Percentiles rank a stretch among this genome's conserved stretches.
phyloP scores from a whole-genome alignment of 2,329 filamentous ascomycete species.

The Cordyceps pruinosa region DNA sequence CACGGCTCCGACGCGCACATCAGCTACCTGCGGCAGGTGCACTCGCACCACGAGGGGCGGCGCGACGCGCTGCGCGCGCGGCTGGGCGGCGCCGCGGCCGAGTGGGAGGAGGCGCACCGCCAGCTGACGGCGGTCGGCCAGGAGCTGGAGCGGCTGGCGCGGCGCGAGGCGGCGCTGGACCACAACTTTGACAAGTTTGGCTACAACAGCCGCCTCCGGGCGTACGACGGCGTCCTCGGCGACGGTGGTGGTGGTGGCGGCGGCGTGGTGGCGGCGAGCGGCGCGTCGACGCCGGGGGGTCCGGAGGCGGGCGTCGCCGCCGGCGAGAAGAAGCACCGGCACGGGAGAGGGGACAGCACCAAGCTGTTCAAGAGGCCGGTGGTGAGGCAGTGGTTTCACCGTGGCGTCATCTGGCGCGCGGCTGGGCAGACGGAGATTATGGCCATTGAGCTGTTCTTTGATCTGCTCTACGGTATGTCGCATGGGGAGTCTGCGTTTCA shows the following conservation, averaged over 20 bases:
- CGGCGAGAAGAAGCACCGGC: slow-evolving; percentile 29
- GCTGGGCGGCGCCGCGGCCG: slow-evolving; percentile 44
- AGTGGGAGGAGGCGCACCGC: slow-evolving; percentile 48
- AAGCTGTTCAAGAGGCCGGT: slow-evolving; percentile 53
- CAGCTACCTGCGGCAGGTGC: slow-evolving; percentile 41
- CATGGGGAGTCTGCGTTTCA: background rate
- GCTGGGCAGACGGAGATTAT: slow-evolving; percentile 53
- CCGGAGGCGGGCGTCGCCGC: slow-evolving; percentile 14
- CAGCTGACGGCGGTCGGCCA: slow-evolving; percentile 45
- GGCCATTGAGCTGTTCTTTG: slow-evolving; percentile 58
- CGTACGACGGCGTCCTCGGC: slow-evolving; percentile 27
- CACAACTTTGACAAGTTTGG: slow-evolving; percentile 59
- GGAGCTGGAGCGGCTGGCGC: slow-evolving; percentile 48
- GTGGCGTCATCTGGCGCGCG: slow-evolving; percentile 56
- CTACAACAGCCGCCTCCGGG: slow-evolving; percentile 51
- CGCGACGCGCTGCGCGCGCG: slow-evolving; percentile 39
- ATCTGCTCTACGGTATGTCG: slow-evolving; percentile 46
- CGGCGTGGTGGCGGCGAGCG: slow-evolving; percentile 14
- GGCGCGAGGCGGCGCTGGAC: slow-evolving; percentile 48
- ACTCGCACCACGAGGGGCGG: slow-evolving; percentile 44
- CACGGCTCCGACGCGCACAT: slow-evolving; percentile 45
- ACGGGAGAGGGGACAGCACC: slow-evolving; percentile 33
- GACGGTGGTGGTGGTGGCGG: slow-evolving; percentile 11
- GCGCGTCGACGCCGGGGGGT: slow-evolving; percentile 14
- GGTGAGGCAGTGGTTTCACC: slow-evolving; percentile 60